Percentiles rank a stretch among this genome's conserved stretches.
These are phyloP conservation scores for Tetragonia tetragonoides DNA, from an alignment of 148 eudicot genomes.

Conservation along the genomic window DNA sequence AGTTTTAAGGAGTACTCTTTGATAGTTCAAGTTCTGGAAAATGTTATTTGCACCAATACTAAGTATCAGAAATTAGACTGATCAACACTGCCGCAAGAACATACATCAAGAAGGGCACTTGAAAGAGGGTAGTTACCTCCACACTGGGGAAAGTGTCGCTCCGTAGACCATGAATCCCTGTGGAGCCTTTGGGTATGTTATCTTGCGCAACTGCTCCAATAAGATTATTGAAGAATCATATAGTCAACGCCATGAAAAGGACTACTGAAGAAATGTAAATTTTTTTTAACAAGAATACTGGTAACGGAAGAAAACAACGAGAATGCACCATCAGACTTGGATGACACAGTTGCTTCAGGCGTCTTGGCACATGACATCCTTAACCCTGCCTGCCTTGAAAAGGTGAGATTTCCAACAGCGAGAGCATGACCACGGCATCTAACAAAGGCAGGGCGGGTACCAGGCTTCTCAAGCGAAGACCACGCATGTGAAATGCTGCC, in stretches of 20 bases:
- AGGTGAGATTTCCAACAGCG: conserved; percentile 38
- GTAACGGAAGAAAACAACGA: not conserved
- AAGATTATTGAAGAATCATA: conserved; percentile 14
- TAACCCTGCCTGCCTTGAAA: conserved; percentile 36
- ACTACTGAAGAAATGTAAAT: not conserved
- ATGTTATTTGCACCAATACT: too few relatives aligned
- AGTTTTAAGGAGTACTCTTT: too few relatives aligned
- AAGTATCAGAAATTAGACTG: not conserved
- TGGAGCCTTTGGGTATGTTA: conserved; percentile 34
- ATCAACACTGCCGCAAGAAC: not conserved
- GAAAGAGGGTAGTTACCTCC: conserved; percentile 41
- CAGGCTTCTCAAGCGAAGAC: conserved; percentile 42
- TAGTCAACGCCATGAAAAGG: not conserved
- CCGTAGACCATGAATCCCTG: conserved; percentile 40
- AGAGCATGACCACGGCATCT: conserved; percentile 35
- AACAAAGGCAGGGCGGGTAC: conserved; percentile 27
- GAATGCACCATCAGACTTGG: conserved; percentile 55
- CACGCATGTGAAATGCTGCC: conserved; percentile 40
- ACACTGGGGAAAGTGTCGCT: conserved; percentile 62
- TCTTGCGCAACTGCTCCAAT: conserved; percentile 36
- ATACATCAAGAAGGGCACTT: not conserved
- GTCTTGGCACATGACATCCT: conserved; percentile 54
- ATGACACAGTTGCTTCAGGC: conserved; percentile 40
- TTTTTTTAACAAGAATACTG: too few relatives aligned
- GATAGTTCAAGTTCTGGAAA: too few relatives aligned